Conservation (phyloP, 768 basidiomycete genomes). For the Exsudoporus frostii region DNA sequence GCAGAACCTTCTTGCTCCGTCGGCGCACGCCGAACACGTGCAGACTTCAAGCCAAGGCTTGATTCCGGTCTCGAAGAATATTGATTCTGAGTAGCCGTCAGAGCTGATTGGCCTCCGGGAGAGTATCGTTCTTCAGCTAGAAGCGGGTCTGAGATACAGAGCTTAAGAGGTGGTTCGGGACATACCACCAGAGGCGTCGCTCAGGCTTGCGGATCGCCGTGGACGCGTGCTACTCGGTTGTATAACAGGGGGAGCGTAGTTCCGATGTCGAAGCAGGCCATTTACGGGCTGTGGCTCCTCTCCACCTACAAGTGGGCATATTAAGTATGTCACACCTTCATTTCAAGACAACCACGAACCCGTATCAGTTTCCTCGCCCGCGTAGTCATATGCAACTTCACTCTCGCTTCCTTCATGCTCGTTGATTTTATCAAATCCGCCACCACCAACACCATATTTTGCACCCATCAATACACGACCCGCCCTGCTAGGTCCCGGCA, state of each 20-base stretch:
- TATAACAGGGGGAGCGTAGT: constrained; percentile 21
- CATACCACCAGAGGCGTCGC: constrained; percentile 46
- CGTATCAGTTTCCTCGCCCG: constrained; percentile 39
- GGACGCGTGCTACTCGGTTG: constrained; percentile 52
- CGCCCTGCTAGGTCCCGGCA: constrained; percentile 44
- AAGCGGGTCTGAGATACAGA: constrained; percentile 22
- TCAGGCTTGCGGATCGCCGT: constrained; percentile 74
- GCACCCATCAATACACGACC: constrained; percentile 47
- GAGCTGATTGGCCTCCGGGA: constrained; percentile 15
- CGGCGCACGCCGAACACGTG: constrained; percentile 39
- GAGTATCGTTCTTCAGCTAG: constrained; percentile 30
- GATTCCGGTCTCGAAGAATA: constrained; percentile 40
- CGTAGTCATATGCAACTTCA: constrained; percentile 32
- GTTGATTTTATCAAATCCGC: constrained; percentile 48
- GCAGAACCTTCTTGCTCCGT: constrained; percentile 44
- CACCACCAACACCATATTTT: constrained; percentile 29
- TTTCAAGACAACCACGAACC: constrained; percentile 28
- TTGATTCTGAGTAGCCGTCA: constrained; percentile 20
- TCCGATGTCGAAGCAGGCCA: constrained; percentile 27
- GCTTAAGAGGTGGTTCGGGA: constrained; percentile 26
- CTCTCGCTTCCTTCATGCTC: constrained; percentile 43
- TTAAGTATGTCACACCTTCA: constrained; percentile 16
- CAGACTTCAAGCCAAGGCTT: constrained; percentile 40
- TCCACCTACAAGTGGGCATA: constrained; percentile 27
- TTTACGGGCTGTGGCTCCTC: constrained; percentile 29